Percentiles rank a stretch among this genome's conserved stretches.
These are phyloP conservation scores for Globisporangium okanoganense DNA, from an alignment of 352 stramenopile species.

Conservation along the genomic window DNA sequence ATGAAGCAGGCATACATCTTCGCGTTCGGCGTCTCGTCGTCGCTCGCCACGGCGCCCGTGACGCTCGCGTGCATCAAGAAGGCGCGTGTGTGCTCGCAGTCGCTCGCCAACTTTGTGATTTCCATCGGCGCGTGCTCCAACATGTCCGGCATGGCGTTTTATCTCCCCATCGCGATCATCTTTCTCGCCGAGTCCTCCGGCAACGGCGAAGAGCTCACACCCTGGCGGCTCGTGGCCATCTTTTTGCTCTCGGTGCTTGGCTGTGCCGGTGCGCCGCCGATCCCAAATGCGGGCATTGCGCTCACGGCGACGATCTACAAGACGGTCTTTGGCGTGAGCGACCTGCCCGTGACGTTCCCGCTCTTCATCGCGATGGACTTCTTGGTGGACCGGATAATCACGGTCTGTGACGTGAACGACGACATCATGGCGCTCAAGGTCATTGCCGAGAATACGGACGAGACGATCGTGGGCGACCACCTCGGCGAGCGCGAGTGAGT, in stretches of 20 bases:
- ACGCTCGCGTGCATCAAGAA: slow-evolving; percentile 63
- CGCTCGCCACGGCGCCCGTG: slow-evolving; percentile 58
- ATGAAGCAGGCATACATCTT: slow-evolving; percentile 71
- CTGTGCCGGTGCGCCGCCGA: slow-evolving; percentile 44
- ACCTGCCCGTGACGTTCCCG: slow-evolving; percentile 47
- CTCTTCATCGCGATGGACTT: slow-evolving; percentile 64
- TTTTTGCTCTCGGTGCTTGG: slow-evolving; percentile 55
- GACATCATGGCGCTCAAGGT: slow-evolving; percentile 77
- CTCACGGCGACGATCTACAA: slow-evolving; percentile 67
- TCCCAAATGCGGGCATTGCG: slow-evolving; percentile 44
- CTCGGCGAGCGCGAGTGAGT: slow-evolving; percentile 29
- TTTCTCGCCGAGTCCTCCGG: slow-evolving; percentile 63
- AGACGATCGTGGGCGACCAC: slow-evolving; percentile 55
- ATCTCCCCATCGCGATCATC: slow-evolving; percentile 57
- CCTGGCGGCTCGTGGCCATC: slow-evolving; percentile 38
- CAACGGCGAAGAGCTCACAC: slow-evolving; percentile 43
- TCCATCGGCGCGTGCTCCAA: slow-evolving; percentile 65
- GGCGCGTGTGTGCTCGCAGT: slow-evolving; percentile 57
- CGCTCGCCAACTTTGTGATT: slow-evolving; percentile 71
- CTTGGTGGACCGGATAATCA: slow-evolving; percentile 58
- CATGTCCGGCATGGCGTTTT: slow-evolving; percentile 51
- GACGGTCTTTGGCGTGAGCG: slow-evolving; percentile 44
- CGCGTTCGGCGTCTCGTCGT: slow-evolving; percentile 63
- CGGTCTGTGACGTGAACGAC: slow-evolving; percentile 75
- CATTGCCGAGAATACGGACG: slow-evolving; percentile 68